Conservation (phyloP, 306 rosid genomes). For the Elaeagnus macrophylla region DNA sequence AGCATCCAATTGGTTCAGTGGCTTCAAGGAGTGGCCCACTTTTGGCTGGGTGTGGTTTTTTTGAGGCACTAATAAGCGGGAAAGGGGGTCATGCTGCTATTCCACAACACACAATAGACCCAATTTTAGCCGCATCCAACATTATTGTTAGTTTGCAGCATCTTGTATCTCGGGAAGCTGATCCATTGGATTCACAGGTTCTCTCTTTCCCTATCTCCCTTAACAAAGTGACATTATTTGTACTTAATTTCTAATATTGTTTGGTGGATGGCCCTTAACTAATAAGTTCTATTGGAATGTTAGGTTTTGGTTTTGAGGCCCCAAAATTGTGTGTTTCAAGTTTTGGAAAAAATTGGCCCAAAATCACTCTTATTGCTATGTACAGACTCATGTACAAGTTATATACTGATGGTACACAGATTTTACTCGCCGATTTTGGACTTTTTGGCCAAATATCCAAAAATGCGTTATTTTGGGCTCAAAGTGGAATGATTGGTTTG, state of each 20-base stretch:
- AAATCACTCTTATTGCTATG: too few relatives aligned
- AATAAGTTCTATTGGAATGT: too few relatives aligned
- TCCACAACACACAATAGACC: constrained; percentile 77
- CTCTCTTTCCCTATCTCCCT: not conserved
- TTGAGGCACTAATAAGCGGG: constrained; percentile 74
- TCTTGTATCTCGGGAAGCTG: constrained; percentile 75
- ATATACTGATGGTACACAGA: too few relatives aligned
- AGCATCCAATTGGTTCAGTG: constrained; percentile 41
- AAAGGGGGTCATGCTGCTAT: constrained; percentile 92
- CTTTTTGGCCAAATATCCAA: too few relatives aligned
- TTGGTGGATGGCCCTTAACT: too few relatives aligned
- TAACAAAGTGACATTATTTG: too few relatives aligned
- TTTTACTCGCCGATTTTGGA: too few relatives aligned
- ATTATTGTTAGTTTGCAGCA: constrained; percentile 76
- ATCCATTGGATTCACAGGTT: constrained; percentile 86
- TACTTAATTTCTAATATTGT: too few relatives aligned
- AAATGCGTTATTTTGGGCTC: not conserved
- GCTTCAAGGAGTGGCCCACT: constrained; percentile 59
- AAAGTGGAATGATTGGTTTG: not conserved
- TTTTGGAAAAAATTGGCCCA: too few relatives aligned
- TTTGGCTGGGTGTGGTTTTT: constrained; percentile 56
- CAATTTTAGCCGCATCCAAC: constrained; percentile 72
- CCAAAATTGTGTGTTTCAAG: too few relatives aligned
- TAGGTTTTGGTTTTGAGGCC: too few relatives aligned
- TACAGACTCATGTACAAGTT: too few relatives aligned